Conservation (phyloP, 1,139 yeast genomes). For the Kazachstania sp. region DNA sequence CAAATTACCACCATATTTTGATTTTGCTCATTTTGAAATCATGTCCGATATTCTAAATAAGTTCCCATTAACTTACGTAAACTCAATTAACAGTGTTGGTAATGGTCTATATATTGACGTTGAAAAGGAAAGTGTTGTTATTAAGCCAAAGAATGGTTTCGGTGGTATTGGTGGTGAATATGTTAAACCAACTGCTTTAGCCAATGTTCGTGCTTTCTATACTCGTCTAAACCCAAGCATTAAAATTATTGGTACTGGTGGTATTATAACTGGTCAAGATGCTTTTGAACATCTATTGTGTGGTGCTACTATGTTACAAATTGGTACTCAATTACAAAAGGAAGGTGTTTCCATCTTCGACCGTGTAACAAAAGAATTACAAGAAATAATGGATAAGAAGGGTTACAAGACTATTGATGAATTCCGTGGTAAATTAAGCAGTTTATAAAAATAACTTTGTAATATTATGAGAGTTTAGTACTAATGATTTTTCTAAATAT, state of each 20-base stretch:
- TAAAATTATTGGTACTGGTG: conserved; percentile 27
- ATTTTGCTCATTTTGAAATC: conserved; percentile 27
- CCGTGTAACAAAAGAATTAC: conserved; percentile 18
- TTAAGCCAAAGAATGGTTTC: conserved; percentile 27
- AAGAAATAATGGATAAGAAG: conserved; percentile 21
- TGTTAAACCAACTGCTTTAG: conserved; percentile 28
- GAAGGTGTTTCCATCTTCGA: conserved; percentile 24
- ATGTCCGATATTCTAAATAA: conserved; percentile 22
- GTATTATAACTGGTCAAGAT: conserved; percentile 24
- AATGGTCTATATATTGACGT: conserved; percentile 25
- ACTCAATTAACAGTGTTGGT: conserved; percentile 26
- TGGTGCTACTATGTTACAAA: conserved; percentile 27
- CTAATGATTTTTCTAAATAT: not conserved
- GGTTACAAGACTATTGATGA: conserved; percentile 26
- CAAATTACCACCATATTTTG: conserved; percentile 27
- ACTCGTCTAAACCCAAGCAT: conserved; percentile 24
- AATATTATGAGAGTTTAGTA: no score
- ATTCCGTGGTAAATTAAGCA: conserved; percentile 25
- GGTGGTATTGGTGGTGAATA: conserved; percentile 30
- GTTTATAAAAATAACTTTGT: conserved; percentile 6
- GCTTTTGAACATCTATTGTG: conserved; percentile 27
- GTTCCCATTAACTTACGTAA: conserved; percentile 24
- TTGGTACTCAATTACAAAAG: conserved; percentile 24
- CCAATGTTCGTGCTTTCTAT: conserved; percentile 28
- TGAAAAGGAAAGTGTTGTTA: conserved; percentile 23